Base-by-base conservation (phyloP, 495 filamentous ascomycete species). In the Penicillium paradoxum region DNA sequence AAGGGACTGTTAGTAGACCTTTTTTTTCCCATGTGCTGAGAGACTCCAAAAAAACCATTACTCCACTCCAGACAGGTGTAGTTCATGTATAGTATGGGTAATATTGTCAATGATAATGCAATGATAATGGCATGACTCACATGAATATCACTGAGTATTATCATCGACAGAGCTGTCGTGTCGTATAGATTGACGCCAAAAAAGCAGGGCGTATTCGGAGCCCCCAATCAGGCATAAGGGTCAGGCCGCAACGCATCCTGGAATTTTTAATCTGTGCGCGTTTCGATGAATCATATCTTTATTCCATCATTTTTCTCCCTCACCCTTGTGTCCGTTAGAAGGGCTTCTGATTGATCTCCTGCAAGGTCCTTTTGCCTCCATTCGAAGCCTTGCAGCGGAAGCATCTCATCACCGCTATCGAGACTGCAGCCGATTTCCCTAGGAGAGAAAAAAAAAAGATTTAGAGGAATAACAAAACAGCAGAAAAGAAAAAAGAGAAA, bases 161-260 rank as follows among this genome's bases (percentile, higher is more conserved):
- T 27, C 3, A 27, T 3, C 3, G 24, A 27, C 24, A 27, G 3
- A 3, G 24, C 24, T 27, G 24, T 27, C 24, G 24, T 48, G 21
- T 48, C 45, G 37, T 48, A 27, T 48, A 48, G 19, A 48, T 46
- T 34, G 30, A 22, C 29, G 44, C 41, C 25, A 19, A 48, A 50
- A 33, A 29, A 50, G 38, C 36, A 40, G 37, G 47, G 47, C 47
- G 36, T n/a, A 37, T 32, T 40, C 15, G 45, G 22, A 48, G 45
- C 45, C 45, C 55, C 61, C 56, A 63, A 65, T 66, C 60, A 66
- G 60, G 63, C 63, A 66, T 53, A 36, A 58, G 46, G 37, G 59
- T 66, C 63, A 66, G 63, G 63, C 63, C 63, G 63, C 63, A 63
- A 66, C 60, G 60, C 63, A 63, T 51, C 49, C 38, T 56, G 46